These are phyloP conservation scores for Aleurites moluccanus DNA, from an alignment of 441 rosid species.

Conservation along the genomic window DNA sequence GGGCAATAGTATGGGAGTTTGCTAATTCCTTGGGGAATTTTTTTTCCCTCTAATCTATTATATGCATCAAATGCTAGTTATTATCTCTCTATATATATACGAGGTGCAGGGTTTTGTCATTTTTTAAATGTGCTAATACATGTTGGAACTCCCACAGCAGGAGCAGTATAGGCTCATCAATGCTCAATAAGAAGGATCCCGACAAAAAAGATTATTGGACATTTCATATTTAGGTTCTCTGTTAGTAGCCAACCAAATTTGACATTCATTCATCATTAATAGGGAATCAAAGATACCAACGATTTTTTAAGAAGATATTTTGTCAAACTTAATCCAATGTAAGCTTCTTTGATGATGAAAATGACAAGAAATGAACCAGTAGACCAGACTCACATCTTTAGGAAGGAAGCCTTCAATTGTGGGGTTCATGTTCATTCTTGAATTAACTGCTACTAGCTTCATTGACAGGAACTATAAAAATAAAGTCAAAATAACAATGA, in stretches of 20 bases:
- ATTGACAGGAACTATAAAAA: constrained; percentile 68
- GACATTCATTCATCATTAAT: neutral
- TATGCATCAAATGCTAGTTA: no score
- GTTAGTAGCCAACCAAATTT: neutral
- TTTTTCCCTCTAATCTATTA: no score
- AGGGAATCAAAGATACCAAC: neutral
- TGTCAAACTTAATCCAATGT: neutral
- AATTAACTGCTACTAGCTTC: constrained; percentile 86
- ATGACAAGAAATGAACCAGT: neutral
- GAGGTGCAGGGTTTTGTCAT: neutral
- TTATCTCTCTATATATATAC: no score
- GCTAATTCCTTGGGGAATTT: no score
- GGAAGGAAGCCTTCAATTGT: constrained; percentile 56
- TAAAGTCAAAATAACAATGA: neutral
- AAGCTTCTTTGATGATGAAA: neutral
- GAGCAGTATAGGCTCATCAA: neutral
- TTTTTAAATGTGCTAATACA: neutral
- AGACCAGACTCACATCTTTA: constrained; percentile 52
- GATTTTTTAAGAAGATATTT: neutral
- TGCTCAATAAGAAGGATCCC: neutral
- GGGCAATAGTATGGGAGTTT: no score
- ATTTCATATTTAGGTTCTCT: neutral
- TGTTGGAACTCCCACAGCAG: neutral
- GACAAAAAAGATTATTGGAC: neutral
- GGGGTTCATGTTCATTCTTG: constrained; percentile 52